Conservation (phyloP, 73 alveolate genomes). For the Symbiodinium pilosum region DNA sequence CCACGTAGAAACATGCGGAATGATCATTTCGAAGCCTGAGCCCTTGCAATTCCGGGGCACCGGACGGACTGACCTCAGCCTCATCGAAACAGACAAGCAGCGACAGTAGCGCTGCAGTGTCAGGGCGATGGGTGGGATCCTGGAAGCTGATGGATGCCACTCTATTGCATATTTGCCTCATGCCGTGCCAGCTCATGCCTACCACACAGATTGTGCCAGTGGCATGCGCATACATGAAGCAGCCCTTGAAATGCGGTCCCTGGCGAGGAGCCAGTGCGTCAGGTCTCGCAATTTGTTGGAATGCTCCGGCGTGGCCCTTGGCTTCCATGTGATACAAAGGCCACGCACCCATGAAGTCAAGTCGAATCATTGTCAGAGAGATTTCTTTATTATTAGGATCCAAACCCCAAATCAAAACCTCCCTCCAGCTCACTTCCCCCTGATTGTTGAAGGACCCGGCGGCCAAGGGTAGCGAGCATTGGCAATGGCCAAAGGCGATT, state of each 20-base stretch:
- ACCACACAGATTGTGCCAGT: neutral
- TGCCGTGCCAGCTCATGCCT: neutral
- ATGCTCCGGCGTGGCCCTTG: conserved; percentile 43
- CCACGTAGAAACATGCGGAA: too few relatives aligned
- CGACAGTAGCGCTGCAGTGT: neutral
- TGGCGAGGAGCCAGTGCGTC: conserved; percentile 85
- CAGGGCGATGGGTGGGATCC: conserved; percentile 12
- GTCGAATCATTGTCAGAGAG: too few relatives aligned
- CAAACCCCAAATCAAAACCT: too few relatives aligned
- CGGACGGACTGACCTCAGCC: neutral
- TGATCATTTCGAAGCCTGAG: too few relatives aligned
- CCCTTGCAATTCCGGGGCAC: too few relatives aligned
- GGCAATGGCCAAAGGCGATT: conserved; percentile 96
- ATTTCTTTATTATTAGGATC: too few relatives aligned
- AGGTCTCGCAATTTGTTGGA: conserved; percentile 72
- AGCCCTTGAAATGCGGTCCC: conserved; percentile 17
- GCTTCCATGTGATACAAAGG: too few relatives aligned
- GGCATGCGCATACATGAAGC: neutral
- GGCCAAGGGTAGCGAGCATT: conserved; percentile 96
- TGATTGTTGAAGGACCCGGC: neutral
- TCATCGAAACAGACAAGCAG: neutral
- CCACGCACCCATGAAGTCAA: too few relatives aligned
- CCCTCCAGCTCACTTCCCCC: too few relatives aligned
- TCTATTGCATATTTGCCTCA: neutral
- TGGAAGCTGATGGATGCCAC: neutral